Evolutionary conservation across 2,329 filamentous ascomycete genomes (phyloP), one percentile per base, ranked within the genome.

Genomic region (Fusarium transvaalense): DNA sequence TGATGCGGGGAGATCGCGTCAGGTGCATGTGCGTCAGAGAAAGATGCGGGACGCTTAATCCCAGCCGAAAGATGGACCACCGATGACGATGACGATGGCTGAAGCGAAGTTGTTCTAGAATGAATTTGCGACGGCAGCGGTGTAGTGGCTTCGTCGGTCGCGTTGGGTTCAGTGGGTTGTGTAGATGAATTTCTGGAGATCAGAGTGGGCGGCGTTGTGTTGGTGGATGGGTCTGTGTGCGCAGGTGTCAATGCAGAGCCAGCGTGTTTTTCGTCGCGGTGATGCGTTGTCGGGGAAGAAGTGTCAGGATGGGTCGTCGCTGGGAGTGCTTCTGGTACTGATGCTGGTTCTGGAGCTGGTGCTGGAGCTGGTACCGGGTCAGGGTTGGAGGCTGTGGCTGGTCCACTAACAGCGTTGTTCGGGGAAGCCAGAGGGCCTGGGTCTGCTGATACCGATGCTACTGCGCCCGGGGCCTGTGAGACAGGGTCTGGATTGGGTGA

Each of bases 21-120:
- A 69, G 73, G 66, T 39, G 77, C 71, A 63, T 69, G 64, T 54
- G 55, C 60, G 60, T 74, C 71, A 50, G 70, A 69, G 51, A 68
- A 64, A 21, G 72, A 74, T 56, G 71, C 71, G 69, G 72, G 67
- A 64, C 73, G 71, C 64, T 56, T 72, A 50, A 66, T 41, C 54
- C 68, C 71, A 48, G 71, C 52, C 42, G 71, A 69, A 59, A 66
- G 64, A 43, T 73, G 66, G 60, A 63, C 68, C 58, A 47, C 71
- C 53, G 68, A 56, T 54, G 73, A 64, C 45, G 76, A 67, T 58
- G 76, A 62, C 46, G 76, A 68, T 58, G 76, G 69, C 69, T 81
- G 78, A 65, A 79, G 78, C 50, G 80, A 69, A 21, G 67, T 66
- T 10, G 67, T 56, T 79, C 62, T 78, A 50, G 79, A 77, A 71